Conservation (phyloP, 2,329 filamentous ascomycete species). For the Plenodomus biglobosus region DNA sequence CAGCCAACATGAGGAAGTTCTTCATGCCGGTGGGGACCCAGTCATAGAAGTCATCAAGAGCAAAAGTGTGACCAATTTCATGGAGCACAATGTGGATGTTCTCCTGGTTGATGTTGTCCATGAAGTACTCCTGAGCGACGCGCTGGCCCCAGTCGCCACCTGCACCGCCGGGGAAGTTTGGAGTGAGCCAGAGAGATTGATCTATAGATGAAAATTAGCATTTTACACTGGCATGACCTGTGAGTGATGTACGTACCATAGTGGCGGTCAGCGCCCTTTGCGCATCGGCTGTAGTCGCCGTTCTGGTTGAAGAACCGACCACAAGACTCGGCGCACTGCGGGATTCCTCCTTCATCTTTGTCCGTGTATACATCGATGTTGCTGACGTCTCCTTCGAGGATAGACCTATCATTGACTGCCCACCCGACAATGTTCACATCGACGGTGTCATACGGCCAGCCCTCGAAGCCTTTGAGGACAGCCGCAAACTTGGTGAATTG, state of each 20-base stretch:
- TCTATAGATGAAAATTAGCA: conserved; percentile 24
- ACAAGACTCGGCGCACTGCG: conserved; percentile 48
- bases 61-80: conserved; percentile 50
- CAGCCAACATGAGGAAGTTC: conserved; percentile 53
- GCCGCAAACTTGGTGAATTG: conserved; percentile 49
- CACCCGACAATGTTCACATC: conserved; percentile 49
- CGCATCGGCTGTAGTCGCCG: conserved; percentile 46
- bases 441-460: conserved; percentile 48
- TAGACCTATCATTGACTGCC: conserved; percentile 45
- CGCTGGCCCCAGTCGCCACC: conserved; percentile 55
- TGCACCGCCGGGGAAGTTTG: conserved; percentile 49
- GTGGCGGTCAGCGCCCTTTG: conserved; percentile 44
- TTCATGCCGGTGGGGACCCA: conserved; percentile 49
- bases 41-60: conserved; percentile 50
- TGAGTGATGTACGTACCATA: conserved; percentile 32
- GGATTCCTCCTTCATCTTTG: conserved; percentile 45
- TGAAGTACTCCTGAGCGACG: conserved; percentile 50
- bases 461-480: conserved; percentile 49
- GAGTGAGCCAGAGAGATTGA: conserved; percentile 53
- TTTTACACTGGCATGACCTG: background rate
- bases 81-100: conserved; percentile 53
- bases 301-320: conserved; percentile 52
- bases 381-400: conserved; percentile 43
- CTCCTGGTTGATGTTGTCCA: conserved; percentile 40
- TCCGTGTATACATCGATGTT: conserved; percentile 49